A percentile compares a stretch with the other conserved stretches of the same genome.
These are phyloP conservation scores for Thelonectria olida DNA, from an alignment of 2,329 filamentous ascomycete species.

Conservation along the genomic window DNA sequence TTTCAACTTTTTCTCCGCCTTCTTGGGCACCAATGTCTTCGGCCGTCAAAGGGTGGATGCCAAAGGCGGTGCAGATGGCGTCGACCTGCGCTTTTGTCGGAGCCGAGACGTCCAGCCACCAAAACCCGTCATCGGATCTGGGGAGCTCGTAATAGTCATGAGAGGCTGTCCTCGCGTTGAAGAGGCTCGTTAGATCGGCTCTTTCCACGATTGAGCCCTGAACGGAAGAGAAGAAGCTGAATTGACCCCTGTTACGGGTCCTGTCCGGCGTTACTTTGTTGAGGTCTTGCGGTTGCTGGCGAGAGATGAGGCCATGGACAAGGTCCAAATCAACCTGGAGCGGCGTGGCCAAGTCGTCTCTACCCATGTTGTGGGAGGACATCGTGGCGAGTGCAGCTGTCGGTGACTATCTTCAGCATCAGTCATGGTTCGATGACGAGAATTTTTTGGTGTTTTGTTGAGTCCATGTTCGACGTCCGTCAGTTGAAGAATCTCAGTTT, in stretches of 20 bases:
- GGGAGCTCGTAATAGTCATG: slow-evolving; percentile 82
- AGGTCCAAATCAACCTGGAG: slow-evolving; percentile 92
- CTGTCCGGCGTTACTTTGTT: no score
- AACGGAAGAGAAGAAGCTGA: slow-evolving; percentile 96
- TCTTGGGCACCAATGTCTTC: slow-evolving; percentile 97
- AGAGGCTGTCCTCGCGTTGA: slow-evolving; percentile 88
- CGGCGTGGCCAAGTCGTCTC: slow-evolving; percentile 71
- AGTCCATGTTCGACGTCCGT: no score
- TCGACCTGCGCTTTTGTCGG: slow-evolving; percentile 89
- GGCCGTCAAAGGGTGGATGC: slow-evolving; percentile 91
- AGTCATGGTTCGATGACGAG: not conserved
- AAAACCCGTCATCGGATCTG: slow-evolving; percentile 76
- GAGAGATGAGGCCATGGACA: slow-evolving; percentile 85
- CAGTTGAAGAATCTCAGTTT: no score
- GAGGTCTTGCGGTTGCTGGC: slow-evolving; percentile 53
- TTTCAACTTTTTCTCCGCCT: slow-evolving; percentile 95
- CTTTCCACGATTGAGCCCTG: slow-evolving; percentile 94
- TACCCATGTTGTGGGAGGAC: slow-evolving; percentile 39
- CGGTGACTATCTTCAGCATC: not conserved
- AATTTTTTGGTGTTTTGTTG: not conserved
- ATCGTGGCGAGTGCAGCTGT: not conserved
- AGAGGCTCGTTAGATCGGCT: slow-evolving; percentile 87
- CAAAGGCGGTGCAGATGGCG: slow-evolving; percentile 91
- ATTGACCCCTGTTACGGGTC: slow-evolving; percentile 74
- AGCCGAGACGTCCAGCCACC: slow-evolving; percentile 96